Evolutionary conservation across 2,329 filamentous ascomycete species (phyloP).

Genomic region (Claviceps maximensis): DNA sequence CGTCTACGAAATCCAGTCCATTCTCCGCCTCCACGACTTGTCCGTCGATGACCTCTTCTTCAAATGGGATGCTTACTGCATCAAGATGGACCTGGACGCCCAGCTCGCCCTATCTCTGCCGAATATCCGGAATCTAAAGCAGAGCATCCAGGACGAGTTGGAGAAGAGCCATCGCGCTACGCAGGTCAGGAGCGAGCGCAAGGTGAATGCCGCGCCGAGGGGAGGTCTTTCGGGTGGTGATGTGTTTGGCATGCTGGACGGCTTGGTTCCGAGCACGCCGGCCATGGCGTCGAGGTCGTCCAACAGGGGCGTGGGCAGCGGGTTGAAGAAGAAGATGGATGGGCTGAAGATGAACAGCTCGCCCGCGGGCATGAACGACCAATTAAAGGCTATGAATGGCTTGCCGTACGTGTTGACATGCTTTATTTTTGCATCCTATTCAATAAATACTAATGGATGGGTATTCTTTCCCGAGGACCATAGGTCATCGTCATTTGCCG

Average conservation of each 20-base stretch:
- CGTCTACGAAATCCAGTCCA: conserved; percentile 68
- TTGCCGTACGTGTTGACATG: conserved; percentile 14
- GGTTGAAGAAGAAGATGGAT: conserved; percentile 20
- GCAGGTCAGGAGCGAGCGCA: conserved; percentile 50
- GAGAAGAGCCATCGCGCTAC: conserved; percentile 60
- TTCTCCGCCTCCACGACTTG: conserved; percentile 71
- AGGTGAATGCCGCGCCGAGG: conserved; percentile 49
- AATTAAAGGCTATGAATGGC: conserved; percentile 19
- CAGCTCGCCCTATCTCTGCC: conserved; percentile 49
- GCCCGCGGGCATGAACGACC: conserved; percentile 20
- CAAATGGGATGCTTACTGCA: conserved; percentile 98
- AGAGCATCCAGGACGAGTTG: conserved; percentile 70
- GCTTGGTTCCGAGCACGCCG: conserved; percentile 52
- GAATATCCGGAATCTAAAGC: conserved; percentile 66
- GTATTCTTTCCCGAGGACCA: not conserved
- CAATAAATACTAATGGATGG: not conserved
- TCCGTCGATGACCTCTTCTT: conserved; percentile 80
- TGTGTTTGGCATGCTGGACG: conserved; percentile 75
- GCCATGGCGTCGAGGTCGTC: conserved; percentile 30
- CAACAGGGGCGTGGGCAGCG: conserved; percentile 16
- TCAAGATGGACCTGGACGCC: conserved; percentile 81
- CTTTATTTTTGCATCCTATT: not conserved
- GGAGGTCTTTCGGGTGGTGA: conserved; percentile 46
- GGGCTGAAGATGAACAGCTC: conserved; percentile 20
- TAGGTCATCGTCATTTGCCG: conserved; percentile 43